Evolutionary conservation across 805 yeast species (phyloP), one percentile per base, ranked within the genome.

Genomic region (Candida maesae): DNA sequence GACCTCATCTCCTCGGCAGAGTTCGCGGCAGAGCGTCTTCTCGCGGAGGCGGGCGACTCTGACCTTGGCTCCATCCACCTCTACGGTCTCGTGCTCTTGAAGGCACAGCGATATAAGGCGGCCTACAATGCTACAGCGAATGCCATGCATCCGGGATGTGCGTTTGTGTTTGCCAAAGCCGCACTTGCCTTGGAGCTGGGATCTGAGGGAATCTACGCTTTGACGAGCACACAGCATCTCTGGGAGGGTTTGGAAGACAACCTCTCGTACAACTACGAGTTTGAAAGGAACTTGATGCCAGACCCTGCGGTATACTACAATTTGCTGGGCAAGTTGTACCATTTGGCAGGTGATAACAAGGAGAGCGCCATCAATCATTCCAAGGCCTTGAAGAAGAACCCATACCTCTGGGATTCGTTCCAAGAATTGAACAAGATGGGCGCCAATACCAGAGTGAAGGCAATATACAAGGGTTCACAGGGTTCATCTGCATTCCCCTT

Each of bases 401-500:
- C 95, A 14, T 86, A 70, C 56, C 71, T 88, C 30, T 88, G 93
- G 76, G 96, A 88, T 56, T 88, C 96, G 0, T 80, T 87, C 48
- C 87, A 81, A 49, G 81, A 81, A 32, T 65, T 93, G 35, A 79
- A 88, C 52, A 70, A 71, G 35, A 65, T 83, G 64, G 93, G 95
- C 11, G 86, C 83, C 15, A 75, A 75, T 43, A 71, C 88, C 15
- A 76, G 79, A 43, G 78, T 81, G 6, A 74, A 74, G 47, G 60
- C 79, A 0, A 66, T 80, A 21, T 81, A 68, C 58, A 72, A 70
- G 42, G 46, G 38, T 1, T 26, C 25, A 0, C 43, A 47, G 1
- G 48, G 44, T 6, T 36, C 53, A 2, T 35, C 52, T 1, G 31
- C 47, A 4, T 53, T 55, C 30, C 32, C 47, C 1, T 33, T 56